Evolutionary conservation across 2,329 filamentous ascomycete species (phyloP).

Genomic region (Phaeoacremonium minimum): DNA sequence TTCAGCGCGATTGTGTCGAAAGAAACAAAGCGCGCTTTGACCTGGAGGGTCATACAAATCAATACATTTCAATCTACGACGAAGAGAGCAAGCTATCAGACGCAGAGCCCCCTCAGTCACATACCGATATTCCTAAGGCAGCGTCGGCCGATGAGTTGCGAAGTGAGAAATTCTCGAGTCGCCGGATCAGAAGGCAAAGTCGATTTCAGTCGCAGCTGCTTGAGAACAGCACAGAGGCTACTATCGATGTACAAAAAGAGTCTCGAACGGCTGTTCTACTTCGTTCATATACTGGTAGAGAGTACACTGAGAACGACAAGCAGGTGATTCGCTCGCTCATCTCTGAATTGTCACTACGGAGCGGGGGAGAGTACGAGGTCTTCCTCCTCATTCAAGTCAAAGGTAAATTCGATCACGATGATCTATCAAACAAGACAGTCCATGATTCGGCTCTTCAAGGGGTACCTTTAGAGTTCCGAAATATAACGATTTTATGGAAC

Average conservation of each 20-base stretch:
- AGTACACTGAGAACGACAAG: conserved; percentile 75
- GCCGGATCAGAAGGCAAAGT: conserved; percentile 1
- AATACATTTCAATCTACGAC: conserved; percentile 35
- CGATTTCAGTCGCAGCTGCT: no score
- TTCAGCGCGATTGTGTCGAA: conserved; percentile 63
- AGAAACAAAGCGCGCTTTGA: conserved; percentile 64
- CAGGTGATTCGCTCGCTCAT: conserved; percentile 76
- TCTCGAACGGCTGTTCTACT: conserved; percentile 69
- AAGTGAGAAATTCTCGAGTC: conserved; percentile 5
- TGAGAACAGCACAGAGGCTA: conserved; percentile 9
- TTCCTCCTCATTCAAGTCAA: conserved; percentile 78
- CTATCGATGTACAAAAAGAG: conserved; percentile 22
- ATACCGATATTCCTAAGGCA: no score
- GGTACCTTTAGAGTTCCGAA: conserved; percentile 44
- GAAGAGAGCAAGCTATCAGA: conserved; percentile 8
- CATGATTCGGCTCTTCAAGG: conserved; percentile 55
- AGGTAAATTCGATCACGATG: conserved; percentile 39
- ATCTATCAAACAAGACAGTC: conserved; percentile 53
- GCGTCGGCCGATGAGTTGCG: conserved; percentile 6
- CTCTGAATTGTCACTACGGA: conserved; percentile 69
- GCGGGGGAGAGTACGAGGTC: conserved; percentile 77
- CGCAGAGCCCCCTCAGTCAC: conserved; percentile 1
- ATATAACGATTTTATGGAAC: conserved; percentile 72
- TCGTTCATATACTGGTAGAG: conserved; percentile 69
- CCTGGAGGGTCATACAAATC: conserved; percentile 34